Evolutionary conservation across 768 basidiomycete genomes (phyloP).

Genomic region (Rhizopogon salebrosus): DNA sequence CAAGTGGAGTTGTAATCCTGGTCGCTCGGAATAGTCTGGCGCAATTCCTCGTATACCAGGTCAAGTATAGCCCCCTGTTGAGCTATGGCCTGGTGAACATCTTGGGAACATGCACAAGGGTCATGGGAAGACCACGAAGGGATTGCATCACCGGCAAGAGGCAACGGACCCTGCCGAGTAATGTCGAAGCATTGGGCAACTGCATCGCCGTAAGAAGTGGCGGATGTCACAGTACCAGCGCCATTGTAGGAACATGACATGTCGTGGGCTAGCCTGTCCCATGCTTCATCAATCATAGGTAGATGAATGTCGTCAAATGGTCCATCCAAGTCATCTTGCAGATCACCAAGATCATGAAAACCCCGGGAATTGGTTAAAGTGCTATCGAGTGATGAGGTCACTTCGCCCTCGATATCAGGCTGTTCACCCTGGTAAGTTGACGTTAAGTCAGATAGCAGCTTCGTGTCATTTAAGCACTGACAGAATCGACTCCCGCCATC

Average conservation of each 20-base stretch:
- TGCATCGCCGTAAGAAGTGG: conserved; percentile 20
- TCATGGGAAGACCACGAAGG: conserved; percentile 15
- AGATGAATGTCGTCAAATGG: neutral
- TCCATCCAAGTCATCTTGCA: neutral
- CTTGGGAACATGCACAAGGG: conserved; percentile 23
- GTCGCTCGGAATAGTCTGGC: conserved; percentile 15
- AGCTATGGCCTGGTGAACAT: conserved; percentile 26
- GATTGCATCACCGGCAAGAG: conserved; percentile 19
- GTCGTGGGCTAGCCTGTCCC: neutral
- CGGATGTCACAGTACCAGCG: conserved; percentile 15
- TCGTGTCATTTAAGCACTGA: conserved; percentile 8
- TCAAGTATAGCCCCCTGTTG: conserved; percentile 28
- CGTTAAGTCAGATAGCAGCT: neutral
- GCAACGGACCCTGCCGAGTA: conserved; percentile 33
- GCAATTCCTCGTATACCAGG: conserved; percentile 25
- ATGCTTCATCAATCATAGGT: neutral
- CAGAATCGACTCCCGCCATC: conserved; percentile 19
- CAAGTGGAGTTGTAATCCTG: conserved; percentile 18
- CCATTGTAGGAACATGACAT: conserved; percentile 11
- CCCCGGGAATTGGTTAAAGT: conserved; percentile 14
- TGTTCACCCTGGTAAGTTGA: conserved; percentile 10
- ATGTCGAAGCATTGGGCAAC: conserved; percentile 35
- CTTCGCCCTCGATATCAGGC: conserved; percentile 2
- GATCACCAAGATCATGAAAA: neutral
- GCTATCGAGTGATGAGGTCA: neutral